These are phyloP conservation scores for Dimocarpus longan DNA, from an alignment of 345 rosid genomes.

Conservation along the genomic window DNA sequence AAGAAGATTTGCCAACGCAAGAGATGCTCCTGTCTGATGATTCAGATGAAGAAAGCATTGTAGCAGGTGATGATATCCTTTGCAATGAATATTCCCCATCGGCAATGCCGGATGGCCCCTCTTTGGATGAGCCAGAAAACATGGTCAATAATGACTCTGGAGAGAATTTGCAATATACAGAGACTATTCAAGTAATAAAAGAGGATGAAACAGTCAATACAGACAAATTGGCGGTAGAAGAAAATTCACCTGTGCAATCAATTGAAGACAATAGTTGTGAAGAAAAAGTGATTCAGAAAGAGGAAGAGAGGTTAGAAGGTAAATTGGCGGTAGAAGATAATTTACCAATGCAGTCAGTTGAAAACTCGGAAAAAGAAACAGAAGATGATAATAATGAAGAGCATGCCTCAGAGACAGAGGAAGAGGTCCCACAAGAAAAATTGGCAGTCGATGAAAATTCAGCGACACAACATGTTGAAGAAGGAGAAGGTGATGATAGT, in stretches of 20 bases:
- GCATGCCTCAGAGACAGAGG: not conserved
- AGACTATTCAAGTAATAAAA: not conserved
- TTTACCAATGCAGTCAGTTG: constrained; percentile 9
- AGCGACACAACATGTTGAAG: not conserved
- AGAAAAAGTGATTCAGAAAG: constrained; percentile 4
- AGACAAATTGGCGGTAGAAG: constrained; percentile 4
- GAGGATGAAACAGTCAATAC: constrained; percentile 13
- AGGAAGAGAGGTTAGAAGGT: constrained; percentile 15
- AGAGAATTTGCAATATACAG: not conserved
- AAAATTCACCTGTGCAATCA: not conserved
- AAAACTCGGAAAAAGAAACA: constrained; percentile 15
- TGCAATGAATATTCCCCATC: constrained; percentile 18
- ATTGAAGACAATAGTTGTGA: not conserved
- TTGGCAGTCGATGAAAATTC: not conserved
- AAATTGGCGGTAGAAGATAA: not conserved
- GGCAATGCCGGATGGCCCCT: constrained; percentile 10
- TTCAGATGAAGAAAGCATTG: constrained; percentile 18
- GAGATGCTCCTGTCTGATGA: constrained; percentile 15
- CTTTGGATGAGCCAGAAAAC: not conserved
- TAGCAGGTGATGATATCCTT: constrained; percentile 4
- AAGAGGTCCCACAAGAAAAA: not conserved
- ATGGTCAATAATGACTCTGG: constrained; percentile 7
- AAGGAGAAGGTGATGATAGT: not conserved
- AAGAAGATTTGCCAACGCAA: constrained; percentile 9
- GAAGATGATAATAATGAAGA: not conserved